Evolutionary conservation across 169 alveolate species (phyloP), one percentile per base, ranked within the genome.

Genomic region (Besnoitia besnoiti): DNA sequence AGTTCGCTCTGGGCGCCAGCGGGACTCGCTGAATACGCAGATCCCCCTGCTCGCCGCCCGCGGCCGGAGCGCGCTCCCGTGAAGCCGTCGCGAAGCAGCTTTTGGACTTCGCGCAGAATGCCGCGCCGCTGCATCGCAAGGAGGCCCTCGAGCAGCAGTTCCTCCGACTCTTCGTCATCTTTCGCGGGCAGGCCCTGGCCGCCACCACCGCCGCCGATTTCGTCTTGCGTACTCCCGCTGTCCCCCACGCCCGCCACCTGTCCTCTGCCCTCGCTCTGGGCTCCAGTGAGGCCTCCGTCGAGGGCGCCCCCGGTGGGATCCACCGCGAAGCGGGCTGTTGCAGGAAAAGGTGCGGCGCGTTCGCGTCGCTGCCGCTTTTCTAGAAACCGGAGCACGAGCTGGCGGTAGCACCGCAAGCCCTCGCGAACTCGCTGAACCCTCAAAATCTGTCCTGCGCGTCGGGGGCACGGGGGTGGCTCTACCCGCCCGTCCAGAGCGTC

Each of bases 371-470:
- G 77, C 19, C 40, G 51, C 50, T 59, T 51, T 12, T 44, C 46
- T 2, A 35, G 24, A 80, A 51, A 42, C 50, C 40, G 90, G 80
- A 51, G 51, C n/a, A 85, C 49, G 39, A 49, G 62, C 77, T 85
- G 77, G 76, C 62, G 76, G 90, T 85, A 85, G 55, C 90, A 85
- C 21, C 42, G 39, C 42, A 85, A 37, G 39, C 62, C 90, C 51
- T 59, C 90, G 2, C 90, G 90, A 35, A 61, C 33, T 33, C 51
- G 90, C 51, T 85, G 80, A 39, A 85, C 49, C 40, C 59, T 79
- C 90, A 85, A 39, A 42, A 85, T 59, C 80, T 85, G 90, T 14
- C 35, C n/a, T 39, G 62, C 21, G 35, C 90, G 51, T 30, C 35
- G 19, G 35, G 90, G 50, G 39, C 90, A 85, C 37, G 35, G 77